Conservation (phyloP, 1,284 basidiomycete species). For the Taiwanofungus camphoratus region DNA sequence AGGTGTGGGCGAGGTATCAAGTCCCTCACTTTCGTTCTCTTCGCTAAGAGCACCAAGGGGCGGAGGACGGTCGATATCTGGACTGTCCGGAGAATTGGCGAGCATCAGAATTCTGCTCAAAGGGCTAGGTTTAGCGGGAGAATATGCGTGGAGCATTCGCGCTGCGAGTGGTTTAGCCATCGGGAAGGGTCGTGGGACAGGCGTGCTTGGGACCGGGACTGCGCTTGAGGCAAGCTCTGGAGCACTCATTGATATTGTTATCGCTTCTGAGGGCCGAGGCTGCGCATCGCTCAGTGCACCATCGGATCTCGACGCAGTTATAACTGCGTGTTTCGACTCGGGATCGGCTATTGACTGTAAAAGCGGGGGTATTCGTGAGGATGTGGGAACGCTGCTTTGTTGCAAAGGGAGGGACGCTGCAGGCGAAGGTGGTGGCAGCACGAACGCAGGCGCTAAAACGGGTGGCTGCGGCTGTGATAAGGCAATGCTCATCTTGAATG, state of each 20-base stretch:
- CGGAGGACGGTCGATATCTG: conserved; percentile 19
- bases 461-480: conserved; percentile 15
- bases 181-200: conserved; percentile 44
- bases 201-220: conserved; percentile 19
- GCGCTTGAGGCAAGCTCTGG: conserved; percentile 1
- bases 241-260: conserved; percentile 6
- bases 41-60: conserved; percentile 29
- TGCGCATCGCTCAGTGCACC: conserved; percentile 1
- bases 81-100: conserved; percentile 51
- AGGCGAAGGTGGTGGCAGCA: conserved; percentile 68
- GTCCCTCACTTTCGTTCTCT: conserved; percentile 29
- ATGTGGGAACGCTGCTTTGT: conserved; percentile 9
- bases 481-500: conserved; percentile 24
- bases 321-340: conserved; percentile 3
- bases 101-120: conserved; percentile 71
- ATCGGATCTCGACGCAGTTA: conserved; percentile 2
- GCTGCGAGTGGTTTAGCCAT: conserved; percentile 61
- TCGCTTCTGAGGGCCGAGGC: conserved; percentile 8
- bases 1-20: conserved; percentile 18
- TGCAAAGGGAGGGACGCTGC: conserved; percentile 36
- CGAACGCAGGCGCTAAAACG: conserved; percentile 53
- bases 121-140: conserved; percentile 70
- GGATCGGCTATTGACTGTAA: conserved; percentile 14
- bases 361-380: conserved; percentile 18
- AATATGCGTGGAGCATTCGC: conserved; percentile 73